Evolutionary conservation across 306 rosid genomes (phyloP).

Genomic region (Astragalus glycyphyllos): DNA sequence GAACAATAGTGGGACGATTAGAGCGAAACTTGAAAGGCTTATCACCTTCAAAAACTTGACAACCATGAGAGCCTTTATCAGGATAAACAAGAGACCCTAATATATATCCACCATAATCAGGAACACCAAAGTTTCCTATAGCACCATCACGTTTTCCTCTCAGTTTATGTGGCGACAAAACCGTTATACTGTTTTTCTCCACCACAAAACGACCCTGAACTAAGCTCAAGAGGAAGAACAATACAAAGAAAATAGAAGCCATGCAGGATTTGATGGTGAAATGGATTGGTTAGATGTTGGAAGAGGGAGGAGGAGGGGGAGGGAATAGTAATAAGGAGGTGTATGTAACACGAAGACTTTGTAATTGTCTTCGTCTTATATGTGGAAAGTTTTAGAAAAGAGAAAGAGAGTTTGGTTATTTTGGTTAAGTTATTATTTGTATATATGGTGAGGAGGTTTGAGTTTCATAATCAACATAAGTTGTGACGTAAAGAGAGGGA

Average conservation of each 20-base stretch:
- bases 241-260: slow-evolving; percentile 41
- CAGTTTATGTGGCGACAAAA: slow-evolving; percentile 62
- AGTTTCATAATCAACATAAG: slow-evolving; percentile 48
- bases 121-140: slow-evolving; percentile 88
- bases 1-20: slow-evolving; percentile 61
- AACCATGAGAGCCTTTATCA: slow-evolving; percentile 53
- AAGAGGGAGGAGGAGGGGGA: not conserved
- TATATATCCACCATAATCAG: slow-evolving; percentile 84
- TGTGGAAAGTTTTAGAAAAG: slow-evolving; percentile 11
- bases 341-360: slow-evolving; percentile 32
- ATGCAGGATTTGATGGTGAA: slow-evolving; percentile 17
- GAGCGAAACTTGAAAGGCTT: slow-evolving; percentile 62
- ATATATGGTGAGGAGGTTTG: slow-evolving; percentile 45
- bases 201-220: slow-evolving; percentile 71
- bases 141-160: slow-evolving; percentile 68
- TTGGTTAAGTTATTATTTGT: not conserved
- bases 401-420: slow-evolving; percentile 16
- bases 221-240: slow-evolving; percentile 17
- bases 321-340: slow-evolving; percentile 21
- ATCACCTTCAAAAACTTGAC: slow-evolving; percentile 71
- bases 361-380: slow-evolving; percentile 51
- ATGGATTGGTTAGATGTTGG: not conserved
- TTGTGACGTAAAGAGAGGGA: slow-evolving; percentile 63
- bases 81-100: slow-evolving; percentile 79
- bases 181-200: slow-evolving; percentile 73